Conservation (phyloP, 306 rosid species). For the Vicia sativa region DNA sequence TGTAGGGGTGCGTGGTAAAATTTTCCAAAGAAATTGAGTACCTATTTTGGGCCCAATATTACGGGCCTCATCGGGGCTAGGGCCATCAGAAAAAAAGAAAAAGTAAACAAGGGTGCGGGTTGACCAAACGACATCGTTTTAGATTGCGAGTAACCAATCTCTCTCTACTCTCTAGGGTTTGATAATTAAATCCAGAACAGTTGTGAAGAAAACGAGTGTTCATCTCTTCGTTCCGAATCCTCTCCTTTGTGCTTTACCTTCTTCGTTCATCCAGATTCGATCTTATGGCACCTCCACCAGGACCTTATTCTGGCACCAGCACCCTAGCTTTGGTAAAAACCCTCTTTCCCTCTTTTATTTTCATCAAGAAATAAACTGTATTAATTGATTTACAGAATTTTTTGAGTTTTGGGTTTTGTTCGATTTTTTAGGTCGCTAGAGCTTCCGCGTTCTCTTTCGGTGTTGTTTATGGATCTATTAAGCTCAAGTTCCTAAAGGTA, state of each 20-base stretch:
- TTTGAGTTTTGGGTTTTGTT: neutral
- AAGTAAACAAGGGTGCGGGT: neutral
- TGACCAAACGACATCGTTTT: neutral
- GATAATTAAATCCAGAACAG: slow-evolving; percentile 21
- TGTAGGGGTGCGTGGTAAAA: no score
- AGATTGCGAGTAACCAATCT: neutral
- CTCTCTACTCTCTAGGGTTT: slow-evolving; percentile 43
- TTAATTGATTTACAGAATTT: neutral
- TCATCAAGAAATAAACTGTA: neutral
- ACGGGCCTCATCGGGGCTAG: slow-evolving; percentile 13
- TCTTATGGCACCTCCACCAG: slow-evolving; percentile 82
- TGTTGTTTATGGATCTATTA: slow-evolving; percentile 79
- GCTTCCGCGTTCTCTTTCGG: slow-evolving; percentile 87
- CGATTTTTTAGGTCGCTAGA: slow-evolving; percentile 80
- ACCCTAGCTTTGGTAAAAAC: slow-evolving; percentile 78
- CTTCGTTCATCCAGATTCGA: neutral
- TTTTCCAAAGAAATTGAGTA: no score
- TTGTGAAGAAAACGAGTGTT: slow-evolving; percentile 23
- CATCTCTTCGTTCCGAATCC: neutral
- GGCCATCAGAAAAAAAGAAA: neutral
- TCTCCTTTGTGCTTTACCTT: slow-evolving; percentile 12
- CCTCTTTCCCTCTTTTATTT: neutral
- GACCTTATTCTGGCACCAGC: slow-evolving; percentile 92
- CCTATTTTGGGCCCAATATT: neutral
- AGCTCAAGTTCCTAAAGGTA: slow-evolving; percentile 85